These are phyloP conservation scores for Staphylotrichum longicolle DNA, from an alignment of 495 filamentous ascomycete species.

Conservation along the genomic window DNA sequence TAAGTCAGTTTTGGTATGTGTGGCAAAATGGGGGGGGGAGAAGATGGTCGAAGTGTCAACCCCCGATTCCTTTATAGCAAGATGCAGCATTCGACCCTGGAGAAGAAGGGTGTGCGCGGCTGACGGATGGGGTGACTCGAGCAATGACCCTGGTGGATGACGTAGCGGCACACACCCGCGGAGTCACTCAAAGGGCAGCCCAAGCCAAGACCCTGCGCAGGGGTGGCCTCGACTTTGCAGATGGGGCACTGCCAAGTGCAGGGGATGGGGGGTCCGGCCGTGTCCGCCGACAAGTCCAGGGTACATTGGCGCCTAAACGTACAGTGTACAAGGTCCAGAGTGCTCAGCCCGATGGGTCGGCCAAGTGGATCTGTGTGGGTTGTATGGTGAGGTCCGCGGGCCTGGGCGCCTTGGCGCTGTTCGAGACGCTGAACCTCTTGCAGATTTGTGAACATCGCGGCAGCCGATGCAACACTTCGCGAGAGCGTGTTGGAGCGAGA, in stretches of 20 bases:
- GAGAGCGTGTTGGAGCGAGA: conserved; percentile 3
- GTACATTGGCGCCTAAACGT: background rate
- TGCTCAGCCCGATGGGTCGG: background rate
- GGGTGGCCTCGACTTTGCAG: background rate
- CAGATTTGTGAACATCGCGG: background rate
- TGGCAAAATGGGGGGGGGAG: conserved; percentile 3
- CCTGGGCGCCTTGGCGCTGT: conserved; percentile 11
- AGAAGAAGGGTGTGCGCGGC: conserved; percentile 10
- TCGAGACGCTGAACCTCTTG: conserved; percentile 3
- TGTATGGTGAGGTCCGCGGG: conserved; percentile 4
- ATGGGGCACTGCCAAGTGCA: conserved; percentile 2
- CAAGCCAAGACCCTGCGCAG: background rate
- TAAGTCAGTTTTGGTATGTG: conserved; percentile 5
- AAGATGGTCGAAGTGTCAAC: conserved; percentile 6
- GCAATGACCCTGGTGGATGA: background rate
- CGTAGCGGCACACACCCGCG: background rate
- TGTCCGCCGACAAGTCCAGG: background rate
- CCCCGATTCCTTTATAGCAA: conserved; percentile 16
- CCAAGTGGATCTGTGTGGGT: too few species aligned
- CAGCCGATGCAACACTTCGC: background rate
- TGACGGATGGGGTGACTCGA: conserved; percentile 17
- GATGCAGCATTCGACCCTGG: background rate
- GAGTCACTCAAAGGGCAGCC: background rate
- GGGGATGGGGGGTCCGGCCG: background rate
- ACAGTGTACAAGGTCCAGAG: background rate